Evolutionary conservation across 2,329 filamentous ascomycete genomes (phyloP).

Genomic region (Purpureocillium lavendulum): DNA sequence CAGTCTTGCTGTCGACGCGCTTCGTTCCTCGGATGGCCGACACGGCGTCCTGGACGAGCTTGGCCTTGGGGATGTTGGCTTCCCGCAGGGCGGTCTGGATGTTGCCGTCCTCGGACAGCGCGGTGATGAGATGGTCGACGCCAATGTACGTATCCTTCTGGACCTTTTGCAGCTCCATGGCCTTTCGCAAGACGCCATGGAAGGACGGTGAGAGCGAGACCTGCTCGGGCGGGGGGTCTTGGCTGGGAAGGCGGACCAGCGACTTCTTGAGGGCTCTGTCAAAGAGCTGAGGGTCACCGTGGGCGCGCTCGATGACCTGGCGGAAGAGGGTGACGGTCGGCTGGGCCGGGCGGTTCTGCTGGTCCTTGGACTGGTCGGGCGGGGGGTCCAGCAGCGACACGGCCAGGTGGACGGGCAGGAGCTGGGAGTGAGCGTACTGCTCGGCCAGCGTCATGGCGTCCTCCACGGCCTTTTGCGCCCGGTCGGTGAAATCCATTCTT

Average conservation of each 20-base stretch:
- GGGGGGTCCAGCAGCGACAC: slow-evolving; percentile 72
- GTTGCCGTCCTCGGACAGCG: slow-evolving; percentile 68
- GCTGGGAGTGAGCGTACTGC: slow-evolving; percentile 85
- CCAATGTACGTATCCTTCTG: slow-evolving; percentile 95
- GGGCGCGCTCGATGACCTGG: slow-evolving; percentile 87
- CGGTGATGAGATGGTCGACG: slow-evolving; percentile 86
- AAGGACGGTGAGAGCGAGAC: slow-evolving; percentile 77
- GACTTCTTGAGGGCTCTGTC: slow-evolving; percentile 86
- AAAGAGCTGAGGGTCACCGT: slow-evolving; percentile 84
- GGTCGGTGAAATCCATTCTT: slow-evolving; percentile 87
- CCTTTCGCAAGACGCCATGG: slow-evolving; percentile 71
- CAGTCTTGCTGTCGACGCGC: slow-evolving; percentile 91
- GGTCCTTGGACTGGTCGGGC: slow-evolving; percentile 70
- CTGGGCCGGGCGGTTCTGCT: slow-evolving; percentile 64
- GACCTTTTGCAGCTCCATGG: slow-evolving; percentile 87
- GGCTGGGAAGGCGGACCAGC: slow-evolving; percentile 82
- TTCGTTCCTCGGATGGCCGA: slow-evolving; percentile 86
- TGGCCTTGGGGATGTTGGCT: slow-evolving; percentile 83
- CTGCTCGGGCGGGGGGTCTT: slow-evolving; percentile 88
- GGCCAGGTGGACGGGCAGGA: slow-evolving; percentile 83
- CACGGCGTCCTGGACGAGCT: slow-evolving; percentile 85
- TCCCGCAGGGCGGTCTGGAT: slow-evolving; percentile 73
- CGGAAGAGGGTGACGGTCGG: slow-evolving; percentile 72
- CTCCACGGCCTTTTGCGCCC: slow-evolving; percentile 80
- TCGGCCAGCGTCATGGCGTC: slow-evolving; percentile 83